Conservation (phyloP, 1,284 basidiomycete species). For the Ceratobasidium sp. region DNA sequence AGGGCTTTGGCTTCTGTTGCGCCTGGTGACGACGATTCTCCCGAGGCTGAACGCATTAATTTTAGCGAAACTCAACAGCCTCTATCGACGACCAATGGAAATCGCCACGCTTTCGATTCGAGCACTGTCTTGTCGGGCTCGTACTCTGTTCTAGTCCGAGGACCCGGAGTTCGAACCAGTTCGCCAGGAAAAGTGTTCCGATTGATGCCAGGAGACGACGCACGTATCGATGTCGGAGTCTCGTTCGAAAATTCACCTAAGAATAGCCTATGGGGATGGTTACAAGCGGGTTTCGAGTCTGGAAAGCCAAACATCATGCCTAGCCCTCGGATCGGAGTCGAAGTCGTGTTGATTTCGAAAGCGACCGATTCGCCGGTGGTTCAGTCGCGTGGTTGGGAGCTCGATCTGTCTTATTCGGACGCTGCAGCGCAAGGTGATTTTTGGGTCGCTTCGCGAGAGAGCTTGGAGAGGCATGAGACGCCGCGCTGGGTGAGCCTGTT, state of each 20-base stretch:
- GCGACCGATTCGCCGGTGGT: slow-evolving; percentile 1
- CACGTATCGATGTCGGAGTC: slow-evolving; percentile 43
- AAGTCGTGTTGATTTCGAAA: slow-evolving; percentile 1
- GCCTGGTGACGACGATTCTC: too few relatives aligned
- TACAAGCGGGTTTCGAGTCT: background rate
- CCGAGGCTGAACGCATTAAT: too few relatives aligned
- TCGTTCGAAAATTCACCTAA: background rate
- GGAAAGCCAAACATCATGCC: background rate
- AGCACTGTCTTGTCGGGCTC: slow-evolving; percentile 48
- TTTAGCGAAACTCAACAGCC: too few relatives aligned
- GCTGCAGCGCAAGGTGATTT: background rate
- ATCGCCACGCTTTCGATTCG: slow-evolving; percentile 47
- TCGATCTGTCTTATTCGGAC: slow-evolving; percentile 14
- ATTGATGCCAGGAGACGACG: slow-evolving; percentile 57
- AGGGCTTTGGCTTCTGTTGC: slow-evolving; percentile 47
- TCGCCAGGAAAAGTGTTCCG: slow-evolving; percentile 52
- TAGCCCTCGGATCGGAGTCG: background rate
- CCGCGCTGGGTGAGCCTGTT: slow-evolving; percentile 57
- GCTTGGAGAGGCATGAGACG: slow-evolving; percentile 57
- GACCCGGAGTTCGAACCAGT: slow-evolving; percentile 53
- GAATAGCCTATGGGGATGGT: background rate
- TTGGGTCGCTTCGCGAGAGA: slow-evolving; percentile 48
- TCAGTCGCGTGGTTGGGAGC: slow-evolving; percentile 6
- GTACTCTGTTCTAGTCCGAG: slow-evolving; percentile 40
- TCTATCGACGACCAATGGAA: slow-evolving; percentile 49